phyloP scores from a whole-genome alignment of 1,284 basidiomycete species.

The Exobasidium rhododendri region DNA sequence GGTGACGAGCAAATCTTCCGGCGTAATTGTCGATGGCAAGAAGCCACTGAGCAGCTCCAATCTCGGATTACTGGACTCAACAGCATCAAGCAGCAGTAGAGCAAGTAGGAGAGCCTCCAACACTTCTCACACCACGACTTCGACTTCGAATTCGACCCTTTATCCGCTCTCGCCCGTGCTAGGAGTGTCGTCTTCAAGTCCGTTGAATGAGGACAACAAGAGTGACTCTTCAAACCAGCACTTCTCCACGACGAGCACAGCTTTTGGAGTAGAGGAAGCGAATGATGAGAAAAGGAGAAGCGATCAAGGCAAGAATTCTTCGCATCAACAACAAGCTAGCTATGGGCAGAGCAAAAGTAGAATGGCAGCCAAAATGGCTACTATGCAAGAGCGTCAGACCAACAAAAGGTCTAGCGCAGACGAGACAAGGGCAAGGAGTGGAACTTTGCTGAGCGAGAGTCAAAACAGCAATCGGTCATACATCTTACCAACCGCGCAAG shows the following conservation, averaged over 20 bases:
- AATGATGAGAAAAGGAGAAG: not conserved
- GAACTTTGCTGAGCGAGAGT: no score
- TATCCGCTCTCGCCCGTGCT: not conserved
- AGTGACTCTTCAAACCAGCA: not conserved
- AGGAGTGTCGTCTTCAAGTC: not conserved
- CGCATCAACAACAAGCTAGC: not conserved
- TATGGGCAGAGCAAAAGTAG: not conserved
- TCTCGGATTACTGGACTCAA: not conserved
- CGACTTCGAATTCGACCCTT: not conserved
- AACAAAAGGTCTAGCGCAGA: no score
- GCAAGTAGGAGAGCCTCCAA: not conserved
- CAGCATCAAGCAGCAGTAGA: not conserved
- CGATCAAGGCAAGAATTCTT: not conserved
- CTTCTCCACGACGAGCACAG: not conserved
- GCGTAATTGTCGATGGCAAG: not conserved
- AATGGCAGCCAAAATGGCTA: not conserved
- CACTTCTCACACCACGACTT: not conserved
- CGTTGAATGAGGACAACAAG: not conserved
- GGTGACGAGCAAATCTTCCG: not conserved
- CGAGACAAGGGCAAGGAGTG: no score
- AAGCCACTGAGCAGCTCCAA: not conserved
- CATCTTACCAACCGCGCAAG: no score
- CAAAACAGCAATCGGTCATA: no score
- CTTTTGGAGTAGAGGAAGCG: not conserved
- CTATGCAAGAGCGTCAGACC: not conserved